Base-by-base conservation (phyloP, 2,329 filamentous ascomycete genomes). In the Mycosphaerella sp. region DNA sequence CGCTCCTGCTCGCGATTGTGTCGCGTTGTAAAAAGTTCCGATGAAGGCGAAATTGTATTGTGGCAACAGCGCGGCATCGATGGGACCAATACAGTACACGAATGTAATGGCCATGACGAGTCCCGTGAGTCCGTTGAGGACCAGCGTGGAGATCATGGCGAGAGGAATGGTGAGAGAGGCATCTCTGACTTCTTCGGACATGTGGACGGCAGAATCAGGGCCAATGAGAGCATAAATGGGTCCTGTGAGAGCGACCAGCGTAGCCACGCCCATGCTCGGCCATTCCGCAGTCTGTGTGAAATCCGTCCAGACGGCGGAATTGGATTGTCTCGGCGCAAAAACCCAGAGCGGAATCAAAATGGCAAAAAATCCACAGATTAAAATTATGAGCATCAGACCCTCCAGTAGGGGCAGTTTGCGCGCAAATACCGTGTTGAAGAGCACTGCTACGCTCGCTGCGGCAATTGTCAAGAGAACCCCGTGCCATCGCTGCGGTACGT, bases 401-500 rank as follows among this genome's bases (percentile, higher is more conserved):
- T 69, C 66, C 12, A 69, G 49, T 1, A 64, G 40, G 1, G 67
- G 65, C 7, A 69, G 56, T 26, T 59, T 55, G 17, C 61, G 57
- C 8, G 64, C 60, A 29, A 57, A 58, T 41, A 63, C 60, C 14
- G 52, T 64, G 61, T 69, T 69, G 56, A 67, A 61, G 6, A 60
- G 41, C n/a, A 64, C 58, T 1, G 60, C 58, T 6, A 63, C 60
- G 10, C 47, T 45, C 4, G 49, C 57, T 2, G 64, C 53, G 21
- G 59, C 64, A 38, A 67, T 64, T 6, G 62, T 65, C 31, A 78
- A 58, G 51, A 77, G 64, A 2, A 74, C 76, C 2, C 69, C 72
- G 53, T 77, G 73, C 73, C 73, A 77, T 52, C 67, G 57, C 48
- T 75, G 62, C 1, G 71, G 68, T 1, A 65, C 58, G 55, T 77